Percentiles rank a stretch among this genome's conserved stretches.
These are phyloP conservation scores for Tetrapisispora nanseiensis DNA, from an alignment of 805 yeast genomes.

Conservation along the genomic window DNA sequence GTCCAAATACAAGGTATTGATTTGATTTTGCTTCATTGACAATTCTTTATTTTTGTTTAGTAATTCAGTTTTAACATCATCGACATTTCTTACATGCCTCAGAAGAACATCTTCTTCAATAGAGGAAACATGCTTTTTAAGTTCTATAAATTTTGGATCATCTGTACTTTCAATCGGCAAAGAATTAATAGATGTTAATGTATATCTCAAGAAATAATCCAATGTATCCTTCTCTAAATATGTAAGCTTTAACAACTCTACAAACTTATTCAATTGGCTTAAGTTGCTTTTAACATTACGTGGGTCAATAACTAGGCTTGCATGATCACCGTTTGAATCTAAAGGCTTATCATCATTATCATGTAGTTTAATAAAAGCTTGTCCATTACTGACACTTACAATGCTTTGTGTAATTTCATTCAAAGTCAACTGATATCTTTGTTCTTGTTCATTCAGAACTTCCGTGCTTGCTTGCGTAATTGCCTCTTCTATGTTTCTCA, in stretches of 20 bases:
- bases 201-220: conserved; percentile 25
- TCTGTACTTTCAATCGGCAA: conserved; percentile 15
- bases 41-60: conserved; percentile 9
- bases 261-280: conserved; percentile 14
- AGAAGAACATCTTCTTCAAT: conserved; percentile 13
- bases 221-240: conserved; percentile 27
- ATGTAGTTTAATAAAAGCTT: conserved; percentile 9
- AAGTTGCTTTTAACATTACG: conserved; percentile 11
- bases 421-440: conserved; percentile 9
- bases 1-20: conserved; percentile 18
- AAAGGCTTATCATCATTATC: neutral
- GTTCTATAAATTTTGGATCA: conserved; percentile 16
- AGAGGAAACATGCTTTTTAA: conserved; percentile 15
- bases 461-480: conserved; percentile 12
- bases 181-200: conserved; percentile 17
- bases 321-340: neutral
- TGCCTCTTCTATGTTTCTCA: conserved; percentile 10
- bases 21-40: conserved; percentile 13
- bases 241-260: conserved; percentile 15
- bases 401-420: conserved; percentile 19
- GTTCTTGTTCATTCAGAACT: conserved; percentile 16
- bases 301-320: conserved; percentile 10
- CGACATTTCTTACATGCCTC: conserved; percentile 15
- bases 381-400: conserved; percentile 14
- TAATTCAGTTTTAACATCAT: conserved; percentile 13